Evolutionary conservation across 2,329 filamentous ascomycete genomes (phyloP), one percentile per base, ranked within the genome.

Genomic region (Monascus ruber): DNA sequence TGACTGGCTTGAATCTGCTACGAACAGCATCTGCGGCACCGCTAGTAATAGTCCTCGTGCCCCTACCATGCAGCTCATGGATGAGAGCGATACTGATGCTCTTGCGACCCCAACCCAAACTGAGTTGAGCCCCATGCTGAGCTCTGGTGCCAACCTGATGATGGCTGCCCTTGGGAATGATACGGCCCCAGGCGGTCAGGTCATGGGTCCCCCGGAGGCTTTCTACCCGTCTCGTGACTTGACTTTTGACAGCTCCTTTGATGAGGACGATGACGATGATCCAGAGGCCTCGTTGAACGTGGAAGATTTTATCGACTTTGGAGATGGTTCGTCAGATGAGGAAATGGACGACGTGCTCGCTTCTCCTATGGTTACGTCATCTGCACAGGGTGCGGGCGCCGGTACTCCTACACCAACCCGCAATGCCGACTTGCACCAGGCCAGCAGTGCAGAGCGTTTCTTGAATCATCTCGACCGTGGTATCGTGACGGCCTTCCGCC

Each of bases 401-500:
- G 52, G 55, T 10, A 61, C 61, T 6, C 58, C 59, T 1, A 64
- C 62, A 6, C 59, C 59, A 3, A 62, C 47, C 26, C 59, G 60
- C 9, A 47, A 46, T 31, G 51, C 46, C 2, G 59, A 60, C n/a
- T 40, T 49, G 24, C 52, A 53, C 33, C 50, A 49, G 33, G 47
- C 47, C 28, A 60, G 42, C 42, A 59, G 51, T 36, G 61, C 63
- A 3, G 66, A 76, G 44, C 70, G 72, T 25, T 70, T 81, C 39
- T 64, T 83, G n/a, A 71, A 72, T 39, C 79, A 82, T 48, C 76
- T 87, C 31, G 78, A 82, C 51, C 75, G 77, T 47, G 75, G 79
- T 41, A 76, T 81, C 9, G 83, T 91, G 29, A 83, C 83, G 31
- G 82, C 84, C 1, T 93, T 91, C 70, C 83, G 83, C 40, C 70